Conservation (phyloP, 495 filamentous ascomycete genomes). For the Neurospora sp. region DNA sequence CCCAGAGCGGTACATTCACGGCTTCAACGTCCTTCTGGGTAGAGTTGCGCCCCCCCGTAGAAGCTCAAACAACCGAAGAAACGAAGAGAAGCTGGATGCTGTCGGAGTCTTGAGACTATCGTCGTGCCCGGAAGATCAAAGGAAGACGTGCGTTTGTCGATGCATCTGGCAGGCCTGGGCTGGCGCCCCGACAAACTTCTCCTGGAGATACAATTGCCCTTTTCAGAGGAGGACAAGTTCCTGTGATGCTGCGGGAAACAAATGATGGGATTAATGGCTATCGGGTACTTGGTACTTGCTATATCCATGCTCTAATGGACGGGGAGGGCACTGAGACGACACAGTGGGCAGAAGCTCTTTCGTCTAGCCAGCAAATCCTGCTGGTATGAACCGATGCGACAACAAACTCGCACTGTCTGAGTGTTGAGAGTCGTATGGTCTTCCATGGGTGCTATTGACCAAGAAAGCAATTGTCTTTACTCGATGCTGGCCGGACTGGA, state of each 20-base stretch:
- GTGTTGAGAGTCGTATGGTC: neutral
- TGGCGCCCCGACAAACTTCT: neutral
- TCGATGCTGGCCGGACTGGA: neutral
- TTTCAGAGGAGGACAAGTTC: neutral
- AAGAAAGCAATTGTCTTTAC: neutral
- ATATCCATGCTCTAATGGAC: conserved; percentile 13
- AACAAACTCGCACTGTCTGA: neutral
- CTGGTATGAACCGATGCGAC: neutral
- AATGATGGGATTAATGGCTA: neutral
- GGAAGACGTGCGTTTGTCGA: neutral
- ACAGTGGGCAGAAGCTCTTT: neutral
- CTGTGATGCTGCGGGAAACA: conserved; percentile 7
- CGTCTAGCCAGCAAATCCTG: neutral
- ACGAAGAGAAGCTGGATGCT: neutral
- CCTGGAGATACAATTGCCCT: neutral
- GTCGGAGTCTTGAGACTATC: neutral
- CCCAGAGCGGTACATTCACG: neutral
- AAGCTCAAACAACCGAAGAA: neutral
- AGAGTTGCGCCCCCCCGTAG: neutral
- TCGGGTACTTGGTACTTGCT: conserved; percentile 9
- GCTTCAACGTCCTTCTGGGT: neutral
- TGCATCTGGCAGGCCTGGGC: neutral
- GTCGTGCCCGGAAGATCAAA: neutral
- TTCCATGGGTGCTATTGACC: neutral
- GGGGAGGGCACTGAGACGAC: conserved; percentile 2